Evolutionary conservation across 495 filamentous ascomycete species (phyloP), one percentile per base, ranked within the genome.

Genomic region (Talaromyces nanjingensis): DNA sequence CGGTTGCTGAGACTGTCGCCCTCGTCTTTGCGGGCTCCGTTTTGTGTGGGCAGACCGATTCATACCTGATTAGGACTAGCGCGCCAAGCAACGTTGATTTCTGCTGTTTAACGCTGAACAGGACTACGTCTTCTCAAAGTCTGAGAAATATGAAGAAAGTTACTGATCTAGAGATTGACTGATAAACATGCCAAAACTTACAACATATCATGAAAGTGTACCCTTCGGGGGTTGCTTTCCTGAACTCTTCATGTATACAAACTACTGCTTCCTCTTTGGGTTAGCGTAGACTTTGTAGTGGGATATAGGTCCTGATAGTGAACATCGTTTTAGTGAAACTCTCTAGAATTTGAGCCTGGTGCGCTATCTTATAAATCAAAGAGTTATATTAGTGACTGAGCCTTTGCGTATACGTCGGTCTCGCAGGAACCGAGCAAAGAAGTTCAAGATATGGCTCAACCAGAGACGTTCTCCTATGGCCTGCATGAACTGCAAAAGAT

Each of bases 31-130:
- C 37, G 33, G 59, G 60, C 60, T 61, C 59, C 59, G 73, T 76
- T 79, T 79, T 80, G 77, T 79, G 76, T 80, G 77, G 75, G 74
- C 73, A 69, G 67, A 72, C 70, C 72, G 72, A 70, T 67, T 70
- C 66, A 27, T 16, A 27, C 68, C 68, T 11, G 37, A 63, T 67
- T 25, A 6, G 2, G 68, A 66, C 47, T 74, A 74, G 72, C 66
- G 70, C 37, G 69, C 69, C 69, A 72, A 72, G 72, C 3, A 34
- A 18, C 57, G 16, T 59, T 24, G 57, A 18, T 25, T 45, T 27
- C 59, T 49, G 25, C 25, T 27, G 25, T 45, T 14, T 2, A 22
- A 59, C 2, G 1, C 53, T 27, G 54, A 8, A 20, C 3, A 57
- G 1, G 54, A 18, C 12, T 27, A 16, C 37, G 9, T 18, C 25